Base-by-base conservation (phyloP, 306 rosid genomes). In the Alnus rubra region DNA sequence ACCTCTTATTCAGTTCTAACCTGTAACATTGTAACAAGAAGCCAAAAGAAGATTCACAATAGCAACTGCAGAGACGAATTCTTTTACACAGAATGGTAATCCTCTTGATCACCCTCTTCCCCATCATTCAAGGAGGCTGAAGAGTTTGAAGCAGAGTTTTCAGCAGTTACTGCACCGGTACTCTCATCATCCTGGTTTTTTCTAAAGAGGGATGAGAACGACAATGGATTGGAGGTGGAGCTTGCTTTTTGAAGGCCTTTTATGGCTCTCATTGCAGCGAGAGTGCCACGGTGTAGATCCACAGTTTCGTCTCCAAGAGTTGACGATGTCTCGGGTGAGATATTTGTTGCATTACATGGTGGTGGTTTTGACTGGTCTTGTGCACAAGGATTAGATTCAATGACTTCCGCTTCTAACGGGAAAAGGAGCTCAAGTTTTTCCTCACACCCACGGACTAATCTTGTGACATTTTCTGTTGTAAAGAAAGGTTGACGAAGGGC, bases 231-330 rank as follows among this genome's bases (percentile, higher is more conserved):
- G 81, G 83, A 75, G 47, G 99, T 95, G 33, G 99, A 95, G 81
- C 98, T 93, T 71, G 90, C 94, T 74, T 86, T 93, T 52, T 89
- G 96, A 83, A 95, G 93, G 74, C 96, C 90, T 72, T 69, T 76
- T 73, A 95, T 93, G 74, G 99, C 99, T 75, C 56, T 84, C 89
- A 95, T 91, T 15, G 99, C 99, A 52, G 99, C 99, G 74, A 85
- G 90, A n/a, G 92, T 95, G 72, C 98, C 84, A 30, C 97, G 94
- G 63, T 89, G 83, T 65, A 95, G 73, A 73, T 88, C 68, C 85
- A 79, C 51, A 1, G 92, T 87, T 80, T 89, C 99, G 23, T 87
- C 92, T 50, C 89, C 94, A 18, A 81, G 93, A 70, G 82, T 79
- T 59, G 97, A 86, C 58, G 93, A 83, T 28, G 88, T 58, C 76